Evolutionary conservation across 345 rosid species (phyloP).

Genomic region (Moricandia arvensis): DNA sequence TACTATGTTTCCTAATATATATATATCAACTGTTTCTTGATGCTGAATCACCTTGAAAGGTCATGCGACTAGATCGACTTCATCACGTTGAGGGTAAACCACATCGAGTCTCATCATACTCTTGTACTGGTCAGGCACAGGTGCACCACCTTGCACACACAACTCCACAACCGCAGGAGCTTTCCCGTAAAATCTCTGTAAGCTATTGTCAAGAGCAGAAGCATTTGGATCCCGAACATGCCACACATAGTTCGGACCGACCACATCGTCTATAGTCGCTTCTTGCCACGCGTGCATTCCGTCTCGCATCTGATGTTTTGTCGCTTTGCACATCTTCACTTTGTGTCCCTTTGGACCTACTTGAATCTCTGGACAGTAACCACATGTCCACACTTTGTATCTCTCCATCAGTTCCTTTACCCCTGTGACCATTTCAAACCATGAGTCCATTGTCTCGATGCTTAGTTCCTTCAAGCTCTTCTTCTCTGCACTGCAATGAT

Average conservation of each 20-base stretch:
- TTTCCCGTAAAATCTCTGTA: conserved; percentile 78
- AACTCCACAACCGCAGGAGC: conserved; percentile 86
- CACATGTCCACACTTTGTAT: conserved; percentile 75
- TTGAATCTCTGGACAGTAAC: conserved; percentile 83
- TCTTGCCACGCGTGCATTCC: conserved; percentile 95
- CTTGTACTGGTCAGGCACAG: conserved; percentile 58
- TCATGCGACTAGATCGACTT: conserved; percentile 72
- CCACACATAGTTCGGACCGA: conserved; percentile 84
- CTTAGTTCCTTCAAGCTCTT: conserved; percentile 48
- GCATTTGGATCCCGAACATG: conserved; percentile 58
- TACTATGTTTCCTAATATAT: background rate
- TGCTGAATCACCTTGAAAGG: background rate
- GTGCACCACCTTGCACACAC: conserved; percentile 74
- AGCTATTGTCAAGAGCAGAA: conserved; percentile 56
- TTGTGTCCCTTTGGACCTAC: conserved; percentile 93
- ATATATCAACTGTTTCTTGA: background rate
- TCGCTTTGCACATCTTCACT: conserved; percentile 80
- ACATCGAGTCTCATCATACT: conserved; percentile 97
- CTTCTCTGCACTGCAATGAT: conserved; percentile 10
- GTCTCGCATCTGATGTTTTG: conserved; percentile 73
- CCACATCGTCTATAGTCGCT: conserved; percentile 68
- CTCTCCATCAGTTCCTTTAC: conserved; percentile 58
- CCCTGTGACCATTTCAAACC: conserved; percentile 74
- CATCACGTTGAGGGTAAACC: conserved; percentile 71
- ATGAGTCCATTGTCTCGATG: conserved; percentile 49